Base-by-base conservation (phyloP, 768 basidiomycete genomes). In the Aureoboletus auriporus region DNA sequence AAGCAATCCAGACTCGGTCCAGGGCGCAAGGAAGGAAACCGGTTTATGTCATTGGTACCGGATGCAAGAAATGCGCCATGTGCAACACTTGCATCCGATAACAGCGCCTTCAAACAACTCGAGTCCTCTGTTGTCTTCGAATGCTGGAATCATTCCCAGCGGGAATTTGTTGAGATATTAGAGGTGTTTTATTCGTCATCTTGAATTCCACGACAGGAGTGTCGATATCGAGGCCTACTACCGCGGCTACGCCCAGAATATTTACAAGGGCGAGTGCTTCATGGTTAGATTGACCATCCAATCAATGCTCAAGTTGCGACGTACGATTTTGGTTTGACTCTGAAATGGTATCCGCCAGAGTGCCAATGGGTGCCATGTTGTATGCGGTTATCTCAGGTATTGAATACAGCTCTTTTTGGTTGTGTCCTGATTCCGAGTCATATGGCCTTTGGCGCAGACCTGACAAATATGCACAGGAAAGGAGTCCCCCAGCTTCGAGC, bases 251-350 rank as follows among this genome's bases (percentile, higher is more conserved):
- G 27, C 52, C 52, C 29, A 59, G 52, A 13, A 67, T 65, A 59
- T 63, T n/a, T 44, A 36, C 33, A 26, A 29, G 28, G 16, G 14
- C 6, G 35, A 11, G 37, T 14, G 12, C 17, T 37, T 46, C 14
- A 34, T 33, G 9, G 4, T 40, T 39, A 29, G 35, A 8, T 40
- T 12, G 46, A 10, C 16, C 8, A 29, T 27, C 7, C 5, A 13
- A 2, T 26, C 12, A 6, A 27, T 8, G 20, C 13, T n/a, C n/a
- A n/a, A n/a, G n/a, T n/a, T 20, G 3, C 23, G 13, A 65, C 64
- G n/a, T 49, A 67, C 65, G 33, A 52, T 45, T 62, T 57, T 65
- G n/a, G 57, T 56, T 49, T 65, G 63, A 36, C 61, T 66, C n/a
- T 65, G 65, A 11, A 39, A 27, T 23, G 42, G 10, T 34, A 49